Conservation (phyloP, 2,329 filamentous ascomycete genomes). For the Alternaria gaisen region DNA sequence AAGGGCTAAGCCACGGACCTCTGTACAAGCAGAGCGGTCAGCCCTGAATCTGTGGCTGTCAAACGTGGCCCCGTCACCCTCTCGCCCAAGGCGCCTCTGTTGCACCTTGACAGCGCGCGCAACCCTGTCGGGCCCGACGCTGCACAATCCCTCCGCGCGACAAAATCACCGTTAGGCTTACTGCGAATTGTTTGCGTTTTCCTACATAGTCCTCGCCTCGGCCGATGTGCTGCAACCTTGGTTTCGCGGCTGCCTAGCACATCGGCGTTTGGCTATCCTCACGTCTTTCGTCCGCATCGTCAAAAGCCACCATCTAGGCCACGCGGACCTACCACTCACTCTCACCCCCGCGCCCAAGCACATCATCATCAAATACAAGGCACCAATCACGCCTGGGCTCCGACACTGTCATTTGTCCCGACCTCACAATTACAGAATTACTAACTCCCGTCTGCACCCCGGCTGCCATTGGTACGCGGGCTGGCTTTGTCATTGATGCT, state of each 20-base stretch:
- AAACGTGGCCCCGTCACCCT: slow-evolving; percentile 25
- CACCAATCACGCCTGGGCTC: slow-evolving; percentile 6
- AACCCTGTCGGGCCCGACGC: slow-evolving; percentile 10
- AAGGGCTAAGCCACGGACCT: slow-evolving; percentile 34
- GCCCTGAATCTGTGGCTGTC: slow-evolving; percentile 36
- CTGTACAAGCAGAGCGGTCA: slow-evolving; percentile 37
- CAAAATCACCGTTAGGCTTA: slow-evolving; percentile 9
- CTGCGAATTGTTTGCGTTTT: slow-evolving; percentile 3
- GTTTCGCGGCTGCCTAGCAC: slow-evolving; percentile 9
- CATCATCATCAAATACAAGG: slow-evolving; percentile 20
- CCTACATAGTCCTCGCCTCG: slow-evolving; percentile 23
- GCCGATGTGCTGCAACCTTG: slow-evolving; percentile 25
- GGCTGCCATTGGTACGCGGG: slow-evolving; percentile 16
- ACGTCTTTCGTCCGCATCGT: slow-evolving; percentile 19
- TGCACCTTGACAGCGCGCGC: background rate
- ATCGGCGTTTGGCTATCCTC: slow-evolving; percentile 24
- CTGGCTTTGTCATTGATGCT: slow-evolving; percentile 37
- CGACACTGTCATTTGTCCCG: slow-evolving; percentile 13
- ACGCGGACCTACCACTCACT: slow-evolving; percentile 7
- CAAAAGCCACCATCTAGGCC: slow-evolving; percentile 8
- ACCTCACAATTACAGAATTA: slow-evolving; percentile 22
- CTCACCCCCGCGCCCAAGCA: slow-evolving; percentile 5
- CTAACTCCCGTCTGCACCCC: slow-evolving; percentile 5
- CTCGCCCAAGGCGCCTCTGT: slow-evolving; percentile 21
- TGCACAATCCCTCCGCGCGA: slow-evolving; percentile 8